Base-by-base conservation (phyloP, 306 rosid species). In the Inga laurina region DNA sequence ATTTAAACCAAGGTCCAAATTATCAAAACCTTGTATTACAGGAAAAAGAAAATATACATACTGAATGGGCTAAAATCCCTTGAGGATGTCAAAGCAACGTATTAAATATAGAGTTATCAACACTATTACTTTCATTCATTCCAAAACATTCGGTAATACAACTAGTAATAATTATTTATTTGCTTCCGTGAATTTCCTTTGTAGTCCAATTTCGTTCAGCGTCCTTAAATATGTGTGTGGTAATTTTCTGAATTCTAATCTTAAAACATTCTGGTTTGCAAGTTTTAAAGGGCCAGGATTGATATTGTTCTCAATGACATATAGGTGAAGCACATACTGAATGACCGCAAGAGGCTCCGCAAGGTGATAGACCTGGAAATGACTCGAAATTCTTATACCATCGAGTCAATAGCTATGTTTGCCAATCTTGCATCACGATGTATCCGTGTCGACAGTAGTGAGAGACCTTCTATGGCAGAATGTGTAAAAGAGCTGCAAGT, bases 361-460 rank as follows among this genome's bases (percentile, higher is more conserved):
- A 96, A 89, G 79, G 97, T 93, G 86, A 90, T 92, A 84, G 99
- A 96, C 89, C 93, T 94, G 27, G 97, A 93, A 72, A 80, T 96
- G 88, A 81, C 87, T 82, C 92, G 94, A 89, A 92, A 89, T 75
- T 88, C 98, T 64, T 92, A 90, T 85, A 92, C 91, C 75, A 81
- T 96, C 88, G 98, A 90, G 81, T 93, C 99, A 49, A 78, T 91
- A 80, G 84, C 84, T 82, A 91, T 91, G 96, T 93, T 93, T 85
- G 98, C 98, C 64, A 93, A 94, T 82, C 88, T 96, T 72, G 99
- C 98, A 85, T 96, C 99, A 74, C 86, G 98, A 62, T 96, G 99
- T 72, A 94, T 94, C 61, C 91, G 99, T 54, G 70, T 82, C 6
- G 94, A 94, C 52, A 91, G 99, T 86, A 91, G 90, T 7, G 92